Evolutionary conservation across 495 filamentous ascomycete species (phyloP), one percentile per base, ranked within the genome.

Genomic region (Neurospora sp.): DNA sequence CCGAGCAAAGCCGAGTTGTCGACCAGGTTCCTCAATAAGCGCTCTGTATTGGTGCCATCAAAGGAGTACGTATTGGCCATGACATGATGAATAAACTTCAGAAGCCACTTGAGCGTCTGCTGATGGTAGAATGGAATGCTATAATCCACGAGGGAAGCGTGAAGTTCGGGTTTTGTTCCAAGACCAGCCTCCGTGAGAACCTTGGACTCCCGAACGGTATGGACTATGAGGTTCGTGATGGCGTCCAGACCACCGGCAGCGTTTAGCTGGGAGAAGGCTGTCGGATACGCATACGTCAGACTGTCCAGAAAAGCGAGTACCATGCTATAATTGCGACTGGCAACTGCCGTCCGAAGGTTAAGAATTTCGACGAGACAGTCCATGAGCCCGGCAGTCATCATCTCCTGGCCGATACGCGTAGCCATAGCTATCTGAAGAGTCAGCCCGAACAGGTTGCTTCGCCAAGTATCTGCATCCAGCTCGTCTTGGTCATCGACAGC

Each of bases 31-130:
- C 96, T 88, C 77, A 99, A 82, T 20, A 97, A 82, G 40, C 96
- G 91, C 78, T 98, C 96, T 70, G 93, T 92, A 72, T 93, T 94
- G 14, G 53, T 65, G 70, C 92, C 93, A 72, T 91, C 91, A 45
- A 82, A 84, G 3, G 81, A 79, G 70, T 81, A 85, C 42, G 88
- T 90, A 79, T 94, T 91, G 10, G 91, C 87, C 92, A 98, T 95
- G 85, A 97, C 90, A 80, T 98, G 94, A 75, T 96, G 93, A 76
- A 97, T 92, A 78, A 98, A 97, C 79, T 96, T 97, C 83, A 98
- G 93, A 68, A 98, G 87, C 89, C 92, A 94, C 73, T 95, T 94
- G 18, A 98, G 85, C 9, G 92, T 93, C 81, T 97, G 92, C 77
- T 98, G 96, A 73, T 96, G 92, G 78, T 93, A 92, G 79, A 91